Base-by-base conservation (phyloP, 148 eudicot species). In the Amaranthus hypochondriacus region DNA sequence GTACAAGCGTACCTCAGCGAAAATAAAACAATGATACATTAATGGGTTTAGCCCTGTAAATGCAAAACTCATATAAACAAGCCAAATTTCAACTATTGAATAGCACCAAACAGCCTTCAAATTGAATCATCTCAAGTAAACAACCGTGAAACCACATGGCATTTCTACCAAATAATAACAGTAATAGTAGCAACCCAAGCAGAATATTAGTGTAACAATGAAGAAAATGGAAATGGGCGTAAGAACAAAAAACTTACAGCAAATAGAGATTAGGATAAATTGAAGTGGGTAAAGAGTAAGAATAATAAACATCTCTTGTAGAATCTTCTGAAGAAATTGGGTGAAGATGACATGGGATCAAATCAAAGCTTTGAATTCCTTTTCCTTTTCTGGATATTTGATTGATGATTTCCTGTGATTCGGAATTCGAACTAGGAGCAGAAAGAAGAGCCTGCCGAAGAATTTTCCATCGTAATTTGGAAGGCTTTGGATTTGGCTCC, bases 401-500 rank as follows among this genome's bases (percentile, higher is more conserved):
- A 50, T 75, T 74, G 66, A 87, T 80, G 55, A 75, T 78, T 52
- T 64, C 72, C 48, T 85, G 81, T 67, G 56, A 67, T 67, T 67
- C 7, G 39, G 84, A 78, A 65, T 69, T 75, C 8, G 81, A 51
- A 54, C 75, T 56, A 18, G 68, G 78, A 49, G 47, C 71, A 51
- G 76, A 84, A 68, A 84, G 85, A 79, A 92, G 85, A n/a, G 92
- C 85, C 13, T 77, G 85, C 11, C 91, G 85, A 63, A 89, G 95
- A 48, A 92, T 85, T 61, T 74, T 75, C 97, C 97, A 92, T 66
- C 97, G 72, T 62, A 92, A 77, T 57, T 79, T 78, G 2, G 97
- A 86, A 56, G 86, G 68, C 9, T 71, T 80, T 0, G 63, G 73
- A 48, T 39, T 1, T 28, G 55, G 44, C n/a, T 15, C 9, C n/a